Evolutionary conservation across 352 stramenopile genomes (phyloP).

Genomic region (Pythium insidiosum): DNA sequence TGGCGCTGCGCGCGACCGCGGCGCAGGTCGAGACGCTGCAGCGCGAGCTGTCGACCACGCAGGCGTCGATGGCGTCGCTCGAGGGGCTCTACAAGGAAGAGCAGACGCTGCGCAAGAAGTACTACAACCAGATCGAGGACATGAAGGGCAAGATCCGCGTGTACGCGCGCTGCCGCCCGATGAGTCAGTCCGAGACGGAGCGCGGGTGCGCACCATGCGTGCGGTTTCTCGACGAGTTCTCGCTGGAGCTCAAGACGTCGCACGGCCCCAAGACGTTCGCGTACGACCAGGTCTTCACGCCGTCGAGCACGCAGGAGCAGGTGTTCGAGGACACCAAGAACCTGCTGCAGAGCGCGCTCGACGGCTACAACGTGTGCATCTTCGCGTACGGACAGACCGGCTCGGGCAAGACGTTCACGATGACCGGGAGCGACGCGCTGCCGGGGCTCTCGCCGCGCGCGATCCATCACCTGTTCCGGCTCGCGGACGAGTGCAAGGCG

Average conservation of each 20-base stretch:
- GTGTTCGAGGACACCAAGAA: constrained; percentile 93
- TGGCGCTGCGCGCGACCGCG: constrained; percentile 34
- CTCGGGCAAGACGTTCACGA: constrained; percentile 92
- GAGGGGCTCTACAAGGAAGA: constrained; percentile 83
- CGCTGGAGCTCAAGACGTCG: constrained; percentile 72
- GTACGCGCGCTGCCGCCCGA: constrained; percentile 87
- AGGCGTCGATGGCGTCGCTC: constrained; percentile 33
- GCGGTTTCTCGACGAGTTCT: constrained; percentile 76
- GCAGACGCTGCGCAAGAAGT: constrained; percentile 89
- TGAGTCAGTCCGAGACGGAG: constrained; percentile 83
- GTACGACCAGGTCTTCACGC: constrained; percentile 88
- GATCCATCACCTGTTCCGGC: constrained; percentile 82
- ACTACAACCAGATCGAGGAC: constrained; percentile 95
- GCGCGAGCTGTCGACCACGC: constrained; percentile 27
- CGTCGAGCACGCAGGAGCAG: constrained; percentile 56
- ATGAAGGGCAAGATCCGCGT: constrained; percentile 95
- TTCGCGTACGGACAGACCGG: constrained; percentile 93
- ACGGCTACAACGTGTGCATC: constrained; percentile 91
- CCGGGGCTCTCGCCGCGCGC: constrained; percentile 80
- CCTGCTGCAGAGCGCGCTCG: constrained; percentile 83
- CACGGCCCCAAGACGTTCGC: constrained; percentile 83
- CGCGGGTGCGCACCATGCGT: constrained; percentile 59
- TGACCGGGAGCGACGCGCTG: constrained; percentile 69
- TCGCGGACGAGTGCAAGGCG: constrained; percentile 39
- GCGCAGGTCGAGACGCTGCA: constrained; percentile 38